A percentile compares a stretch with the other conserved stretches of the same genome.
Evolutionary conservation across 768 basidiomycete genomes (phyloP).

Genomic region (Lactifluus piperatus): DNA sequence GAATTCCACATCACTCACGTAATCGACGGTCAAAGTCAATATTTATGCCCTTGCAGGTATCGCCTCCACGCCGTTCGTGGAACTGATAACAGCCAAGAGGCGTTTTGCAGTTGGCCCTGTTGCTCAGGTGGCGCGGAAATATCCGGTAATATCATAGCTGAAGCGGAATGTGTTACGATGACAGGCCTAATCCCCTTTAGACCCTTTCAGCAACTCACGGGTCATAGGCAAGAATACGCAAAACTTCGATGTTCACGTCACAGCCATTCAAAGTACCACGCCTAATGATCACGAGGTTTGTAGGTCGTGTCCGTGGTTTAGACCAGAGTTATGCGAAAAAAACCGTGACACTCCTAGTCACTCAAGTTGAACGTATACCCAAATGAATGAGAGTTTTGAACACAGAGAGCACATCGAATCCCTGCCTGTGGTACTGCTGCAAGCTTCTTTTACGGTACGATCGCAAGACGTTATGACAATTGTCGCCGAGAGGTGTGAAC

Average conservation of each 20-base stretch:
- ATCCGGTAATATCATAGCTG: no score
- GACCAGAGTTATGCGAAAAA: background rate
- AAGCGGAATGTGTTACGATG: no score
- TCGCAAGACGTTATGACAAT: background rate
- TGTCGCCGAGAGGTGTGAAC: background rate
- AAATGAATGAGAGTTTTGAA: background rate
- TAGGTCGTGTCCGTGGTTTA: background rate
- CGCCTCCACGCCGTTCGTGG: background rate
- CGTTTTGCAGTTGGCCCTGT: background rate
- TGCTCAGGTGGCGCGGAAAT: background rate
- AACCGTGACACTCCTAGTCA: background rate
- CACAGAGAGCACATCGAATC: background rate
- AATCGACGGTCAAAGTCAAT: background rate
- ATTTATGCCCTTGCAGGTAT: background rate
- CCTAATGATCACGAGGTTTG: background rate
- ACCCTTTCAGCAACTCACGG: background rate
- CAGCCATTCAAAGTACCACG: background rate
- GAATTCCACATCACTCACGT: background rate
- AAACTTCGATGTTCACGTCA: background rate
- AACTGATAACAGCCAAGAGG: background rate
- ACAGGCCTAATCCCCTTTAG: background rate
- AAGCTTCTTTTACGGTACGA: background rate
- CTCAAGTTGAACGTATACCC: background rate
- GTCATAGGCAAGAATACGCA: background rate
- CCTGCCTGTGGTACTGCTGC: background rate